Evolutionary conservation across 768 basidiomycete genomes (phyloP).

Genomic region (Tricholoma terreum): DNA sequence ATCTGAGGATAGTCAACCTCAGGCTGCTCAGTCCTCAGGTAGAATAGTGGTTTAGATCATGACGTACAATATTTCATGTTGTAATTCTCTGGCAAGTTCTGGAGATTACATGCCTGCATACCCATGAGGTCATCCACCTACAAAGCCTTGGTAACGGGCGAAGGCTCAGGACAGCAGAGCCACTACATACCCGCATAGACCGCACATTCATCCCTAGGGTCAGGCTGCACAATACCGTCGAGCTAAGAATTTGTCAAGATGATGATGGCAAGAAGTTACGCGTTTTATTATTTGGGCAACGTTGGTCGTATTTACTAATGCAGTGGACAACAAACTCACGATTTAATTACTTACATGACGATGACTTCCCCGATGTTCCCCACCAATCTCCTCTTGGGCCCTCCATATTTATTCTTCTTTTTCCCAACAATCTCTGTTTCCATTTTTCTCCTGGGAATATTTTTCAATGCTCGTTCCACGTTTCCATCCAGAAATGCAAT

Average conservation of each 20-base stretch:
- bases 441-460: constrained; percentile 32
- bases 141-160: neutral
- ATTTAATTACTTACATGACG: too few species aligned
- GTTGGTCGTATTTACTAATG: neutral
- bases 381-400: constrained; percentile 39
- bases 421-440: constrained; percentile 38
- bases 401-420: constrained; percentile 42
- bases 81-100: constrained; percentile 94
- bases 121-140: constrained; percentile 87
- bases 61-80: constrained; percentile 74
- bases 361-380: constrained; percentile 46
- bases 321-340: neutral
- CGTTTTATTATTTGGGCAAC: neutral
- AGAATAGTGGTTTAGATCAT: neutral
- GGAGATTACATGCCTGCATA: constrained; percentile 95
- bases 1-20: constrained; percentile 42
- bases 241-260: neutral
- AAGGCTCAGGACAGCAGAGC: neutral
- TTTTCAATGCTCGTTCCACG: constrained; percentile 32
- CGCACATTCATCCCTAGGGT: constrained; percentile 27
- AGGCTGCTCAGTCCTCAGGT: neutral
- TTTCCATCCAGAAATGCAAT: constrained; percentile 41
- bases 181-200: constrained; percentile 36
- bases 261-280: too few species aligned
- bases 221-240: neutral